Conservation (phyloP, 2,329 filamentous ascomycete species). For the Colletotrichum tanaceti region DNA sequence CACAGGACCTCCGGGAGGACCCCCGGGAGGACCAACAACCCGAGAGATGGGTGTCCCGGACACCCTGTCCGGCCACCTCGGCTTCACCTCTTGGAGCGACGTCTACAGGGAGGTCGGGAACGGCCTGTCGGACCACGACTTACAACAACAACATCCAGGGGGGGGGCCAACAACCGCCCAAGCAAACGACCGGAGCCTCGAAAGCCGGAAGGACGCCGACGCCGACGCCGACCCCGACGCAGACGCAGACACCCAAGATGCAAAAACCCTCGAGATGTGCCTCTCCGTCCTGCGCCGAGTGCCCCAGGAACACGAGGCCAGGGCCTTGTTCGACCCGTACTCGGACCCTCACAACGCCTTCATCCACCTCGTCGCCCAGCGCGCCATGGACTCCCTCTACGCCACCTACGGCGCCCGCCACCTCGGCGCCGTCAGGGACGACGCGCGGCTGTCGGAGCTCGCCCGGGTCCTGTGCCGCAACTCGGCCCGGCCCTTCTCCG, state of each 20-base stretch:
- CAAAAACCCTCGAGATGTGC: conserved; percentile 50
- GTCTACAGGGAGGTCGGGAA: conserved; percentile 56
- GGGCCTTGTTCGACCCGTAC: conserved; percentile 35
- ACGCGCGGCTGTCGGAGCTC: conserved; percentile 26
- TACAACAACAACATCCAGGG: not conserved
- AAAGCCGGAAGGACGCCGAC: too few relatives aligned
- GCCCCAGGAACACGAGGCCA: conserved; percentile 42
- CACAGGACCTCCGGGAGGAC: too few relatives aligned
- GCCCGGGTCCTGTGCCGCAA: conserved; percentile 45
- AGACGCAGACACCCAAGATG: too few relatives aligned
- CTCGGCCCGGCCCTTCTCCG: conserved; percentile 34
- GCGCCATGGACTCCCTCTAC: conserved; percentile 41
- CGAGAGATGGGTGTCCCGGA: not conserved
- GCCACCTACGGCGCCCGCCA: conserved; percentile 40
- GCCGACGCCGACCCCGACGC: not conserved
- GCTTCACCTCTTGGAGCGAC: conserved; percentile 57
- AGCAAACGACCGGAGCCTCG: conserved; percentile 49
- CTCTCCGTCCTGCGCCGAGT: conserved; percentile 53
- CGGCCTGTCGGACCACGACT: conserved; percentile 46
- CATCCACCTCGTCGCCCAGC: conserved; percentile 33
- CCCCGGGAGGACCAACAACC: not conserved
- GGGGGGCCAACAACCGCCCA: not conserved
- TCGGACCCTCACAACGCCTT: conserved; percentile 43
- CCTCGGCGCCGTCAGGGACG: conserved; percentile 39
- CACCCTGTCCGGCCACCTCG: conserved; percentile 53